Base-by-base conservation (phyloP, 495 filamentous ascomycete species). In the Penicilliopsis zonata region DNA sequence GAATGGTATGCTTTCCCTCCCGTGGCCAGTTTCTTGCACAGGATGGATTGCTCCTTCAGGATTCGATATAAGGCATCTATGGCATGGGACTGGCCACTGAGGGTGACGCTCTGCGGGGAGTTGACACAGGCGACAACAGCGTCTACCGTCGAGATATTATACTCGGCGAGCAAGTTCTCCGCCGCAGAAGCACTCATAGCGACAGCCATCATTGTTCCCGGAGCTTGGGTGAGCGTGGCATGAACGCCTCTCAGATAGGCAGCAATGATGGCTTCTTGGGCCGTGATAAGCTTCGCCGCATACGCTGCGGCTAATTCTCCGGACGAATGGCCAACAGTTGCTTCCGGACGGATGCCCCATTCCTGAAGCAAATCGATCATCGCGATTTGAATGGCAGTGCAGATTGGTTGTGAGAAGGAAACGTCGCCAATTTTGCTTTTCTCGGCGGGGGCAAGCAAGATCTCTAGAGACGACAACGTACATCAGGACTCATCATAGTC, bases 1-100 rank as follows among this genome's bases (percentile, higher is more conserved):
- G 70, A 75, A 37, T 77, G 72, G 33, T 70, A 76, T 4, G 72
- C 72, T 7, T 13, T 19, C 13, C 59, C 51, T 24, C 65, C 59
- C 22, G 73, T 63, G 17, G 58, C 47, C 4, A 76, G 59, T 19
- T 60, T 55, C 34, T 72, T 52, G 30, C 57, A 58, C 45, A 76
- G 74, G 15, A 65, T 38, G 1, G 44, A 38, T 19, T 36, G 18
- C 12, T 33, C 18, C 9, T 36, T 24, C 16, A 49, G 17, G 3
- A 13, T 16, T 12, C 22, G 15, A n/a, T 41, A 19, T 9, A 48
- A 22, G 5, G 24, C 40, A 14, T 42, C 18, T 10, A 50, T 21
- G 6, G 33, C 28, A 8, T 14, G 21, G 2, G 13, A 29, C 30
- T 53, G 44, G 9, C 52, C 52, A 18, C 41, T 44, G 5, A 54